A percentile compares a stretch with the other conserved stretches of the same genome.
phyloP scores from a whole-genome alignment of 345 rosid genomes.

The Noccaea bulbosa region DNA sequence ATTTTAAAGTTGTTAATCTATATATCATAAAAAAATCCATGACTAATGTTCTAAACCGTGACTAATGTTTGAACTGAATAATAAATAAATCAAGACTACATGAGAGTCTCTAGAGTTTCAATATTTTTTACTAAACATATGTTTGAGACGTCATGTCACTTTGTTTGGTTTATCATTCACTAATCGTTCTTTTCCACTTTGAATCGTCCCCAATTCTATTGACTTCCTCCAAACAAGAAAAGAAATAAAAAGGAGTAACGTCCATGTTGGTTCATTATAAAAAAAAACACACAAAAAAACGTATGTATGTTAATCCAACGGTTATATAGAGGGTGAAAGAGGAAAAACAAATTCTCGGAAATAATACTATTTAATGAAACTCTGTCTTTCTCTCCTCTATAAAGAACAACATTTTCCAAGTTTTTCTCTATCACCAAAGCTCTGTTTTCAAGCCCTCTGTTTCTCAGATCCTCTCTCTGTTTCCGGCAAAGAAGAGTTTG shows the following conservation, averaged over 20 bases:
- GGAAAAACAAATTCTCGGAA: neutral
- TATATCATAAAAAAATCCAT: too few species aligned
- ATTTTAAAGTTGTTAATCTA: neutral
- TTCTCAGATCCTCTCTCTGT: constrained; percentile 28
- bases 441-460: constrained; percentile 30
- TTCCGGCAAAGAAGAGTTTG: constrained; percentile 14
- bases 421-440: constrained; percentile 32
- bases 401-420: constrained; percentile 22
- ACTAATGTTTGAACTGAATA: neutral
- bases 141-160: neutral
- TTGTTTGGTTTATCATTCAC: neutral
- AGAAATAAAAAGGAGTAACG: neutral
- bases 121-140: neutral
- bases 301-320: constrained; percentile 14
- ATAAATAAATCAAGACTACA: neutral
- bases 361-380: neutral
- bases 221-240: neutral
- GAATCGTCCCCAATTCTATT: constrained; percentile 1
- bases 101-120: constrained; percentile 28
- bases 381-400: constrained; percentile 12
- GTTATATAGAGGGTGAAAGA: constrained; percentile 1
- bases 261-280: neutral
- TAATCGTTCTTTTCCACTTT: constrained; percentile 1
- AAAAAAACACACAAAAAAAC: too few species aligned
- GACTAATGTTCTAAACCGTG: neutral